phyloP scores from a whole-genome alignment of 371 early-diverging fungal genomes.

The Syncephalastrum sp. region DNA sequence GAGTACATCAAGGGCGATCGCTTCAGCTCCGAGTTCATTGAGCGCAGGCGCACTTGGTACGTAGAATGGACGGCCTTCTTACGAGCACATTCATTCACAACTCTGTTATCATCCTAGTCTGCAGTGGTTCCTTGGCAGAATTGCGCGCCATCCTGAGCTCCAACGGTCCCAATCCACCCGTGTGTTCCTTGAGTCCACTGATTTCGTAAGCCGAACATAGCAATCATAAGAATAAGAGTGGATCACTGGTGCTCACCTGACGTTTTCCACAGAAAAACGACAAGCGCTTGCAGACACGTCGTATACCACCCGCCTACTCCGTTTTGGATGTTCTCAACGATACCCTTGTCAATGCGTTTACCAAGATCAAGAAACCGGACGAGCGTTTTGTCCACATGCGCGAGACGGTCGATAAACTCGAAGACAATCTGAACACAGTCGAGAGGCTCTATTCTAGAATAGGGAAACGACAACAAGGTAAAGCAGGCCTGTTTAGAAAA shows the following conservation, averaged over 20 bases:
- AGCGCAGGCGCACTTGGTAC: constrained; percentile 65
- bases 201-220: constrained; percentile 54
- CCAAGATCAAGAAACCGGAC: constrained; percentile 87
- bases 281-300: constrained; percentile 27
- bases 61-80: neutral
- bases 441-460: constrained; percentile 79
- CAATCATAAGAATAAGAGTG: neutral
- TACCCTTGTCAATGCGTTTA: constrained; percentile 85
- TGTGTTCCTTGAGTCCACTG: constrained; percentile 78
- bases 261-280: constrained; percentile 33
- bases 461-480: constrained; percentile 68
- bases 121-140: constrained; percentile 80
- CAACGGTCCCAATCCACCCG: constrained; percentile 67
- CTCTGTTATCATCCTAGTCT: constrained; percentile 33
- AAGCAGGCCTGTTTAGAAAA: neutral
- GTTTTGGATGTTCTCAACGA: constrained; percentile 58
- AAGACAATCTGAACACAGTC: constrained; percentile 78
- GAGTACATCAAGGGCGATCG: constrained; percentile 96
- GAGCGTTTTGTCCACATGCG: constrained; percentile 81
- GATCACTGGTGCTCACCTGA: neutral
- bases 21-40: constrained; percentile 88
- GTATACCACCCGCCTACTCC: constrained; percentile 28
- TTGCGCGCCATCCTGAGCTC: constrained; percentile 83
- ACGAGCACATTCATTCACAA: too few species aligned
- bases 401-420: constrained; percentile 78